phyloP scores from a whole-genome alignment of 2,329 filamentous ascomycete genomes.

The Sporothrix protearum region DNA sequence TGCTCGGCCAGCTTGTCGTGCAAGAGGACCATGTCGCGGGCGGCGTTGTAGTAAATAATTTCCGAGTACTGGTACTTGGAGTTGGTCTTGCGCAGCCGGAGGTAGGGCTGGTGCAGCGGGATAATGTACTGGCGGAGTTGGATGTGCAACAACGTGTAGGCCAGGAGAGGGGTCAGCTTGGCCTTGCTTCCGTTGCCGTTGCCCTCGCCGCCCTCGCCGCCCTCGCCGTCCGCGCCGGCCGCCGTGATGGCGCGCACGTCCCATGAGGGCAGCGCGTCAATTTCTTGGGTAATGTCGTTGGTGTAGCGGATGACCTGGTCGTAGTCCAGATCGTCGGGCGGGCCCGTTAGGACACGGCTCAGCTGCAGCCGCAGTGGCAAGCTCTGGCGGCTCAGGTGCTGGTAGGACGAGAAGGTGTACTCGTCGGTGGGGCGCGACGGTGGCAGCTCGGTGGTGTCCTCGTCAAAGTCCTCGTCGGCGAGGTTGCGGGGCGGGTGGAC shows the following conservation, averaged over 20 bases:
- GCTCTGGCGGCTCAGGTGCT: conserved; percentile 55
- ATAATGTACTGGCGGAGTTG: conserved; percentile 61
- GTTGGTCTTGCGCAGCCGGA: conserved; percentile 57
- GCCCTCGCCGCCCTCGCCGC: conserved; percentile 29
- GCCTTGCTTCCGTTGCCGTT: conserved; percentile 36
- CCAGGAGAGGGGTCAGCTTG: conserved; percentile 53
- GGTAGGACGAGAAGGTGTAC: conserved; percentile 59
- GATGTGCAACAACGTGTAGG: conserved; percentile 58
- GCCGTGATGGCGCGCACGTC: conserved; percentile 35
- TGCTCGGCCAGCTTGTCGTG: conserved; percentile 59
- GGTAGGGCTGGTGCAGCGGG: conserved; percentile 57
- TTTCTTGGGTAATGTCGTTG: conserved; percentile 58
- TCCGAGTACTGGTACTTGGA: conserved; percentile 62
- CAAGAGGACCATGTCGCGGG: conserved; percentile 59
- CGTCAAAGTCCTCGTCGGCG: conserved; percentile 53
- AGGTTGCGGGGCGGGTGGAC: conserved; percentile 54
- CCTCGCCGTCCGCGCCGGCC: conserved; percentile 27
- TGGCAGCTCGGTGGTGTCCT: conserved; percentile 46
- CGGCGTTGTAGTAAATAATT: conserved; percentile 61
- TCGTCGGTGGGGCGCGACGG: conserved; percentile 49
- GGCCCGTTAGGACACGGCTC: conserved; percentile 54
- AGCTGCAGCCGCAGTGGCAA: conserved; percentile 55
- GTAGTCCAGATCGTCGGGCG: conserved; percentile 55
- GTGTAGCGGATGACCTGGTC: conserved; percentile 60
- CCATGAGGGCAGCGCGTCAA: conserved; percentile 58